Evolutionary conservation across 1,284 basidiomycete genomes (phyloP).

Genomic region (Heterobasidion parviporum): DNA sequence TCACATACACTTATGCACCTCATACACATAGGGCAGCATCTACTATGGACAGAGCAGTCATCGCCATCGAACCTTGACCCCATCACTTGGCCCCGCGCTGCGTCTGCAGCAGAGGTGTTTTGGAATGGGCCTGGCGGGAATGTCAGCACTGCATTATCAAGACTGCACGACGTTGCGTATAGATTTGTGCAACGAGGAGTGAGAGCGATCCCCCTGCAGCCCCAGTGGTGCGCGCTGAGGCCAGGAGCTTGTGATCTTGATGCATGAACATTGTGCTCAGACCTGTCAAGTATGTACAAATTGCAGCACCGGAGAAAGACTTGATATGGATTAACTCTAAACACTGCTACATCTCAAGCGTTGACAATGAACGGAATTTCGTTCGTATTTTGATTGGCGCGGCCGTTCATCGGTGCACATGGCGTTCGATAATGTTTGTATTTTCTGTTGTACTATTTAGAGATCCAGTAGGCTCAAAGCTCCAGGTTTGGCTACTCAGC

Average conservation of each 20-base stretch:
- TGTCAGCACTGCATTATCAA: conserved; percentile 47
- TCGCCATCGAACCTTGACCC: conserved; percentile 62
- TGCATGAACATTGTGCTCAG: background rate
- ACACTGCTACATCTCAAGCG: no score
- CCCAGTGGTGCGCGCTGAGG: conserved; percentile 72
- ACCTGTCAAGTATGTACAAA: no score
- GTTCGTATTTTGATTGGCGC: no score
- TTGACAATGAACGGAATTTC: no score
- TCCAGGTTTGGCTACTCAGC: no score
- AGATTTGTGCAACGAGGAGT: conserved; percentile 68
- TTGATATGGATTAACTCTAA: no score
- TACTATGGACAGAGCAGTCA: conserved; percentile 76
- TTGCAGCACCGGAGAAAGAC: no score
- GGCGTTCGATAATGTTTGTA: no score
- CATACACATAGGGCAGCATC: conserved; percentile 32
- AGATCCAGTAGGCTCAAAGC: no score
- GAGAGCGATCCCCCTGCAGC: conserved; percentile 63
- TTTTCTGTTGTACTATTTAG: no score
- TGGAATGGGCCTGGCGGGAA: conserved; percentile 65
- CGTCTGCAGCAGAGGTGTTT: conserved; percentile 75
- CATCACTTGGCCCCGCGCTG: conserved; percentile 74
- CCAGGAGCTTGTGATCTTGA: conserved; percentile 49
- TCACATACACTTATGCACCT: background rate
- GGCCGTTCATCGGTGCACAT: no score
- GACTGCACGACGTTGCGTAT: conserved; percentile 69